Percentiles rank a stretch among this genome's conserved stretches.
phyloP scores from a whole-genome alignment of 2,329 filamentous ascomycete species.

The Diaporthe batatas region DNA sequence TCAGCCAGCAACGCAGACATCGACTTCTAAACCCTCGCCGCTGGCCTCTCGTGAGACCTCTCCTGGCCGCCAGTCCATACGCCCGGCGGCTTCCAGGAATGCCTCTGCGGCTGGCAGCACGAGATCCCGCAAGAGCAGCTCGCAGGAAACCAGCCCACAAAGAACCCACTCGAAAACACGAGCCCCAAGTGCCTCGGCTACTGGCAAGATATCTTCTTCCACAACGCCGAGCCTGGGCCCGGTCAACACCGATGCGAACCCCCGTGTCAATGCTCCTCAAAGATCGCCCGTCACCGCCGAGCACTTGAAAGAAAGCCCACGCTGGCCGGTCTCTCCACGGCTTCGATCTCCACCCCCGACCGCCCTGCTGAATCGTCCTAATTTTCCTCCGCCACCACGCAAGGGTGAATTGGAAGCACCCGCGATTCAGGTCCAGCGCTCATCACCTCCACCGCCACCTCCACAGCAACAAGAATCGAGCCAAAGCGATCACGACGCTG shows the following conservation, averaged over 20 bases:
- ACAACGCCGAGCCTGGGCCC: conserved; percentile 76
- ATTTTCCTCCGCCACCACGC: conserved; percentile 58
- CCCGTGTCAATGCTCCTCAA: conserved; percentile 73
- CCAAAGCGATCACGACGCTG: conserved; percentile 65
- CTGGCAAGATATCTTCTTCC: conserved; percentile 77
- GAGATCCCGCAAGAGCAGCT: conserved; percentile 75
- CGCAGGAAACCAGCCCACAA: conserved; percentile 73
- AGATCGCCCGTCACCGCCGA: conserved; percentile 69
- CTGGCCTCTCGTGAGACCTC: conserved; percentile 61
- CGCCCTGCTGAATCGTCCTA: conserved; percentile 58
- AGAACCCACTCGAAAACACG: conserved; percentile 62
- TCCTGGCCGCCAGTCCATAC: conserved; percentile 57
- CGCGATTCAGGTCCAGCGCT: conserved; percentile 66
- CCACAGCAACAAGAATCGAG: conserved; percentile 56
- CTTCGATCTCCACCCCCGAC: conserved; percentile 80
- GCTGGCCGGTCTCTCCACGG: conserved; percentile 84
- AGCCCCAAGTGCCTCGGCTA: conserved; percentile 71
- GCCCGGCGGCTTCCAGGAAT: conserved; percentile 50
- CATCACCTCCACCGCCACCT: conserved; percentile 59
- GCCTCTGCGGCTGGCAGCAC: conserved; percentile 54
- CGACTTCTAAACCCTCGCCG: conserved; percentile 49
- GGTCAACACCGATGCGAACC: conserved; percentile 69
- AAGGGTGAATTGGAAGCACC: conserved; percentile 65
- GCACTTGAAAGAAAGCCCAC: conserved; percentile 67
- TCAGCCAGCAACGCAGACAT: conserved; percentile 43